Conservation (phyloP, 352 stramenopile genomes). For the Globisporangium splendens region DNA sequence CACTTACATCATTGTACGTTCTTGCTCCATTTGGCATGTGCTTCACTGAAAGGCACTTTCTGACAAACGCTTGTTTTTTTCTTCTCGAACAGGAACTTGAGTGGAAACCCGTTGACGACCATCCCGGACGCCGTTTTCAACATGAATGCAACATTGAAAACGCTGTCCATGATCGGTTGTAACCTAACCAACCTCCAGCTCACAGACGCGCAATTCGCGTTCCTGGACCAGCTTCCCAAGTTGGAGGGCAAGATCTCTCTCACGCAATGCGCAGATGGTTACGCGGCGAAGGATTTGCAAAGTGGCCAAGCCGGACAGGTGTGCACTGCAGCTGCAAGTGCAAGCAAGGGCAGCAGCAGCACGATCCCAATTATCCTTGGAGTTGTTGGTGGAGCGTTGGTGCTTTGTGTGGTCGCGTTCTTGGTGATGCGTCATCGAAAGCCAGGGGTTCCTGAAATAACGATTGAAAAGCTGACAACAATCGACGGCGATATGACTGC, state of each 20-base stretch:
- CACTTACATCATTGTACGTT: conserved; percentile 25
- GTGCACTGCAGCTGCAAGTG: conserved; percentile 20
- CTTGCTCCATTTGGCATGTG: too few relatives aligned
- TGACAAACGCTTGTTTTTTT: background rate
- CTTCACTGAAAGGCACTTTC: too few relatives aligned
- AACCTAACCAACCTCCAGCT: conserved; percentile 62
- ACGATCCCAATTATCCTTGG: conserved; percentile 41
- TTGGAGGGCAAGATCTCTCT: conserved; percentile 47
- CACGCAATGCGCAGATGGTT: conserved; percentile 22
- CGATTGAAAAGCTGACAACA: conserved; percentile 18
- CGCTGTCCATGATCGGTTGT: conserved; percentile 39
- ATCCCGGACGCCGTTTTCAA: conserved; percentile 46
- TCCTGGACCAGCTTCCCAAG: conserved; percentile 35
- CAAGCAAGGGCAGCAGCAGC: conserved; percentile 17
- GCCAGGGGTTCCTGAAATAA: background rate
- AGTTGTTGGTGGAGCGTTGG: conserved; percentile 33
- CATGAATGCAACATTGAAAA: conserved; percentile 35
- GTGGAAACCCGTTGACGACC: conserved; percentile 35
- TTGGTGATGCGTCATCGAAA: conserved; percentile 28
- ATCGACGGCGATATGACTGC: conserved; percentile 12
- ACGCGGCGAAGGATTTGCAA: conserved; percentile 3
- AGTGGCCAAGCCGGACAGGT: conserved; percentile 14
- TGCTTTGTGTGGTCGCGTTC: conserved; percentile 40
- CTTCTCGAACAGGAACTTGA: conserved; percentile 28
- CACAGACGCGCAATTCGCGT: conserved; percentile 25